Base-by-base conservation (phyloP, 108 stramenopile species). In the Skeletonema potamos region DNA sequence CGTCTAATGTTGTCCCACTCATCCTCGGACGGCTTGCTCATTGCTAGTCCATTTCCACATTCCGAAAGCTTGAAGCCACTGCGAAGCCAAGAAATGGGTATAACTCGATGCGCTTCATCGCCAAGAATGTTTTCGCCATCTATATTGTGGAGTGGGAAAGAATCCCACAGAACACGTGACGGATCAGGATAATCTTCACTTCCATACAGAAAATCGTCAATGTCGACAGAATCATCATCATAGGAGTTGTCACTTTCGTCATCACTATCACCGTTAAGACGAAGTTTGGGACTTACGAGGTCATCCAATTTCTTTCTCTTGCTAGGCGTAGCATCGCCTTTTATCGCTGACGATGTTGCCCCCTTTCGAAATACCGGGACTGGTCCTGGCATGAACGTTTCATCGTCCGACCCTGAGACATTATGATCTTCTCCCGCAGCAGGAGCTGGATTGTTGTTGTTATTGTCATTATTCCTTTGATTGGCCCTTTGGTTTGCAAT, bases 81-180 rank as follows among this genome's bases (percentile, higher is more conserved):
- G 30, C 73, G 67, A 28, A 81, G 73, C 79, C 79, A 81, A 8
- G 68, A 60, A 10, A 27, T 4, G n/a, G 73, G 79, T 54, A 81
- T 62, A 0, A 51, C 48, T 51, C 22, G 22, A 24, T 18, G 48
- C 7, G 48, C 18, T 54, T 46, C 62, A 34, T 64, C 11, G 70
- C 28, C 27, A 36, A 39, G 34, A 41, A 41, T 41, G 20, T 33
- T 28, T 10, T 79, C 73, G 6, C 62, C 74, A 15, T 58, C 70
- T 4, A 79, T 72, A 29, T 73, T 74, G 6, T 68, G 66, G 15
- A 41, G 27, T 26, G 36, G 39, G 39, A 30, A 61, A 3, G 70
- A 46, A n/a, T 33, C 71, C 76, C 77, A 73, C 27, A 77, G 76
- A 15, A 60, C 27, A 29, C 63, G 34, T 12, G 74, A 62, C 13